Base-by-base conservation (phyloP, 306 rosid genomes). In the Quercus agrifolia region DNA sequence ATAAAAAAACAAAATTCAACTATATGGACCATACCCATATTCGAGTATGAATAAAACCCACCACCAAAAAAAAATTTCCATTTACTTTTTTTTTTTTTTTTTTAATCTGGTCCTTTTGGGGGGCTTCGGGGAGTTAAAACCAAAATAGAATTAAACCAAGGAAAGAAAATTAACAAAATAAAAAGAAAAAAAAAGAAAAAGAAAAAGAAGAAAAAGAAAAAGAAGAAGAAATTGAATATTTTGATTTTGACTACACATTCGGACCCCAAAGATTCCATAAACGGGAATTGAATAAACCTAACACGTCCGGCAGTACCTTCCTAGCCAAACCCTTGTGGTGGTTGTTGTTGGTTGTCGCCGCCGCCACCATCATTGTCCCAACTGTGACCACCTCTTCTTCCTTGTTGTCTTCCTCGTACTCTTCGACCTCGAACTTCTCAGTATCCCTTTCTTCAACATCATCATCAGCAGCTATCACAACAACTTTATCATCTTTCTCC, bases 231-330 rank as follows among this genome's bases (percentile, higher is more conserved):
- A 61, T 31, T 61, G 51, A 71, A 80, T 44, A 28, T 2, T 38
- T 28, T 28, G 56, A 41, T 10, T 51, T 28, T 28, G 56, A 73
- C 70, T 85, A 81, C 62, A 77, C 89, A 88, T 83, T 85, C 86
- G 94, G 92, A 90, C 90, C 74, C 94, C 94, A 90, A 88, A 90
- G 89, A 80, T 66, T 85, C 94, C 94, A 90, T 55, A 90, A 85
- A 80, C 94, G 94, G 52, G 89, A 90, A 85, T 88, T 90, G 74
- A 90, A 81, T 78, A 90, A 69, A 31, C 91, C 92, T 81, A 90
- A 70, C 86, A 90, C 89, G 86, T 90, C 92, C 94, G 92, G 94
- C 83, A 87, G 84, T 51, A 90, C 92, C 81, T 88, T 90, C 77
- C 94, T 82, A 3, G 89, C 94, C 79, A 88, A 80, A 55, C 92